Percentiles rank a stretch among this genome's conserved stretches.
These are phyloP conservation scores for Cercospora zeina DNA, from an alignment of 2,329 filamentous ascomycete species.

Conservation along the genomic window DNA sequence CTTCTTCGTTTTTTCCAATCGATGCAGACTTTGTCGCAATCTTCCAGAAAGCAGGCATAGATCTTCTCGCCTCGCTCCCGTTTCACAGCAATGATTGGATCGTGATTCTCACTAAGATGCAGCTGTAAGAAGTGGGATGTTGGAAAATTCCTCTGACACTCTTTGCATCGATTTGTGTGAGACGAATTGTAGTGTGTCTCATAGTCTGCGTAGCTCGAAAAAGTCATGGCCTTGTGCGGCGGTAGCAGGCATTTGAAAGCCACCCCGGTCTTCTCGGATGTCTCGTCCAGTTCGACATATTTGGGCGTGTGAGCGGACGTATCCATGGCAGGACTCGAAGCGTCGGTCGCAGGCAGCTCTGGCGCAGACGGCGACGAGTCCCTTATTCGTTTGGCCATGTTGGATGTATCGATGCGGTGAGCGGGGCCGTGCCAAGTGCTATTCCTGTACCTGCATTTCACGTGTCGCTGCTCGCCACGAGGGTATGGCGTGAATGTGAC, in stretches of 20 bases:
- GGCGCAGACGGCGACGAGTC: slow-evolving; percentile 34
- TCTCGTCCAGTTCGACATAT: slow-evolving; percentile 57
- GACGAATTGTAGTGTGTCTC: slow-evolving; percentile 80
- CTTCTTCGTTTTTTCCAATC: slow-evolving; percentile 80
- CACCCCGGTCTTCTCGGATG: slow-evolving; percentile 28
- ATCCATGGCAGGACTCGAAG: slow-evolving; percentile 27
- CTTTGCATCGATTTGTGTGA: slow-evolving; percentile 80
- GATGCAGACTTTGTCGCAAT: slow-evolving; percentile 79
- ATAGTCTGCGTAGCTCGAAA: slow-evolving; percentile 75
- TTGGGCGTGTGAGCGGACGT: slow-evolving; percentile 40
- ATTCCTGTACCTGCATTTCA: slow-evolving; percentile 11
- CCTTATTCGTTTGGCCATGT: slow-evolving; percentile 21
- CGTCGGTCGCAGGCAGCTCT: slow-evolving; percentile 46
- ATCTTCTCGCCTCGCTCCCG: slow-evolving; percentile 83
- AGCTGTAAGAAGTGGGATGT: slow-evolving; percentile 75
- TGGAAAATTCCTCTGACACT: slow-evolving; percentile 86
- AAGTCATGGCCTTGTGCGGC: slow-evolving; percentile 72
- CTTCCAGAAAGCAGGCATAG: slow-evolving; percentile 88
- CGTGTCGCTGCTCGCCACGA: slow-evolving; percentile 4
- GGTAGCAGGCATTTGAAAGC: slow-evolving; percentile 80
- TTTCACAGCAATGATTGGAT: slow-evolving; percentile 70
- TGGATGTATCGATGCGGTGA: slow-evolving; percentile 10
- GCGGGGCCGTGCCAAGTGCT: background rate
- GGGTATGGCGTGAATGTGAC: background rate
- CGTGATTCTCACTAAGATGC: slow-evolving; percentile 90